These are phyloP conservation scores for Hondaea fermentalgiana DNA, from an alignment of 108 stramenopile genomes.

Conservation along the genomic window DNA sequence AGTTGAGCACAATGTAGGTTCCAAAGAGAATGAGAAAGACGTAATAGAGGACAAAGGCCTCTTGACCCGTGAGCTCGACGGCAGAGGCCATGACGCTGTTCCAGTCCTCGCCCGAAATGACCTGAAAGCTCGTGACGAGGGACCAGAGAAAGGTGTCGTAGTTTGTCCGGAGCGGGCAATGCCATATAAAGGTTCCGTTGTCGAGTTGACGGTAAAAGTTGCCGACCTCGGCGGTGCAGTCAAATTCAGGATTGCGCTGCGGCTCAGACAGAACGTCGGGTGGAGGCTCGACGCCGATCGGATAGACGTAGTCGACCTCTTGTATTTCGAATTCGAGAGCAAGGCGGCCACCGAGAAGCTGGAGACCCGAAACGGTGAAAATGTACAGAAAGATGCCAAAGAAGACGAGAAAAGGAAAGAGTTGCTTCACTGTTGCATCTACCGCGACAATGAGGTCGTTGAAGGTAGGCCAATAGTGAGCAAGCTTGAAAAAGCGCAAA, in stretches of 20 bases:
- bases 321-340: neutral
- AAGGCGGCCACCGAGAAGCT: slow-evolving; percentile 44
- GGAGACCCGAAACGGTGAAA: slow-evolving; percentile 55
- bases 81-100: slow-evolving; percentile 41
- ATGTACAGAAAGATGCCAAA: slow-evolving; percentile 60
- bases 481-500: slow-evolving; percentile 64
- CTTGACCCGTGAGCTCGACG: neutral
- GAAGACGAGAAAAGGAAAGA: slow-evolving; percentile 53
- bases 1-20: slow-evolving; percentile 44
- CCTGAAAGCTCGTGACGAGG: slow-evolving; percentile 40
- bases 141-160: slow-evolving; percentile 24
- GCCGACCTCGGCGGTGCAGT: neutral
- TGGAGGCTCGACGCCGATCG: neutral
- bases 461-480: slow-evolving; percentile 55
- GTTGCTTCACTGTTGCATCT: slow-evolving; percentile 43
- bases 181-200: neutral
- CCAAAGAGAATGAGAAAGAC: slow-evolving; percentile 37
- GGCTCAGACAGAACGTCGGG: neutral
- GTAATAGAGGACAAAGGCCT: slow-evolving; percentile 28
- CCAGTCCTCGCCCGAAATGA: slow-evolving; percentile 49
- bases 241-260: slow-evolving; percentile 33
- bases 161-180: neutral
- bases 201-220: neutral
- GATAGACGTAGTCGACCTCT: neutral
- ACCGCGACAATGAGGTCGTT: slow-evolving; percentile 50